Evolutionary conservation across 257 asterid species (phyloP).

Genomic region (Misopates orontium): DNA sequence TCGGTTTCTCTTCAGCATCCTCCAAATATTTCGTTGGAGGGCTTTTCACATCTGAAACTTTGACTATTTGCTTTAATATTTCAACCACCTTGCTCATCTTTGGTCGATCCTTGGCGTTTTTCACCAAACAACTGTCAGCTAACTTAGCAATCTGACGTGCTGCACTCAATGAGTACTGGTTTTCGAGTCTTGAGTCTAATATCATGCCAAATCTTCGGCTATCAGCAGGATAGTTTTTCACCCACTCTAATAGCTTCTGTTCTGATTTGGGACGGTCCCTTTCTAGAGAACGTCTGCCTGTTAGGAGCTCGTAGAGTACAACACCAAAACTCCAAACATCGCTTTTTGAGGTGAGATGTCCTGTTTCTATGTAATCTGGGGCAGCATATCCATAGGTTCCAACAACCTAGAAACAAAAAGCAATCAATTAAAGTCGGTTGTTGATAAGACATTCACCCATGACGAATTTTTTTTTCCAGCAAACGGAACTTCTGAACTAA

Average conservation of each 20-base stretch:
- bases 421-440: not conserved
- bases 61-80: constrained; percentile 52
- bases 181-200: constrained; percentile 76
- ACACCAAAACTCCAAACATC: constrained; percentile 98
- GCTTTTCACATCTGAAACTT: constrained; percentile 40
- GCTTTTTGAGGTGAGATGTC: constrained; percentile 86
- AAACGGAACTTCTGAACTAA: no score
- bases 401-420: constrained; percentile 52
- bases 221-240: constrained; percentile 56
- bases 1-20: constrained; percentile 20
- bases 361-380: constrained; percentile 92
- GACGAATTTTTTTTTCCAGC: no score
- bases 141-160: constrained; percentile 67
- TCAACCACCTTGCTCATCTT: constrained; percentile 88
- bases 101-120: constrained; percentile 73
- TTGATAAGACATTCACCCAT: no score
- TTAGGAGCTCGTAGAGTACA: constrained; percentile 74
- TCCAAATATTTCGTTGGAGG: constrained; percentile 33
- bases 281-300: constrained; percentile 85
- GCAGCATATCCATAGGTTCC: constrained; percentile 99
- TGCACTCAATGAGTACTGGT: constrained; percentile 49
- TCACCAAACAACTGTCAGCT: constrained; percentile 70
- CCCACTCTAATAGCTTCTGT: constrained; percentile 79
- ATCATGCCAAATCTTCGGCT: constrained; percentile 57
- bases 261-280: constrained; percentile 68